Evolutionary conservation across 768 basidiomycete genomes (phyloP).

Genomic region (Myochromella boudieri): DNA sequence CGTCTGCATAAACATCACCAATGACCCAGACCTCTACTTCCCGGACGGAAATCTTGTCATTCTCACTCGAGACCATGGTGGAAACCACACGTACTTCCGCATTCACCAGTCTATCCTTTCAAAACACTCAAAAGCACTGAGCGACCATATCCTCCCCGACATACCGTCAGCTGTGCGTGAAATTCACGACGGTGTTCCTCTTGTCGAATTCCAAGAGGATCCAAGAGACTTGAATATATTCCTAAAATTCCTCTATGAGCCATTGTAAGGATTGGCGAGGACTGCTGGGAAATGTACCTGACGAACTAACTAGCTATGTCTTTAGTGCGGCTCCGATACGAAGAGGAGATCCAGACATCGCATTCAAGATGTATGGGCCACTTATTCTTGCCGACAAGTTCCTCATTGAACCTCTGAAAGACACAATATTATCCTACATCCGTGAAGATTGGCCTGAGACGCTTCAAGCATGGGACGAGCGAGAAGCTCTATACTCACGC

Average conservation of each 20-base stretch:
- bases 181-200: conserved; percentile 22
- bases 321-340: conserved; percentile 25
- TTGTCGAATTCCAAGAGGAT: conserved; percentile 26
- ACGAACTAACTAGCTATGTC: conserved; percentile 15
- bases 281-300: not conserved
- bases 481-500: conserved; percentile 22
- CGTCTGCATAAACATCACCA: conserved; percentile 24
- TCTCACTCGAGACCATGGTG: conserved; percentile 21
- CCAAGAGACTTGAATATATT: conserved; percentile 23
- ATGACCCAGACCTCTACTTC: conserved; percentile 25
- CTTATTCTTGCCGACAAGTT: conserved; percentile 25
- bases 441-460: conserved; percentile 24
- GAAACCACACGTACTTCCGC: conserved; percentile 26
- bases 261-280: conserved; percentile 26
- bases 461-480: conserved; percentile 25
- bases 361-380: conserved; percentile 24
- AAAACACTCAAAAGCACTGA: conserved; percentile 26
- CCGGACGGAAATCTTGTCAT: conserved; percentile 26
- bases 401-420: conserved; percentile 23
- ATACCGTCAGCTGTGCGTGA: conserved; percentile 17
- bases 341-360: conserved; percentile 24
- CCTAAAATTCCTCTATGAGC: conserved; percentile 26
- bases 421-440: conserved; percentile 23
- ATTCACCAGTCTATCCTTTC: conserved; percentile 26
- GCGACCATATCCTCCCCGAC: conserved; percentile 22